Percentiles rank a stretch among this genome's conserved stretches.
Conservation (phyloP, 805 yeast genomes). For the Barnettozyma vustinii region DNA sequence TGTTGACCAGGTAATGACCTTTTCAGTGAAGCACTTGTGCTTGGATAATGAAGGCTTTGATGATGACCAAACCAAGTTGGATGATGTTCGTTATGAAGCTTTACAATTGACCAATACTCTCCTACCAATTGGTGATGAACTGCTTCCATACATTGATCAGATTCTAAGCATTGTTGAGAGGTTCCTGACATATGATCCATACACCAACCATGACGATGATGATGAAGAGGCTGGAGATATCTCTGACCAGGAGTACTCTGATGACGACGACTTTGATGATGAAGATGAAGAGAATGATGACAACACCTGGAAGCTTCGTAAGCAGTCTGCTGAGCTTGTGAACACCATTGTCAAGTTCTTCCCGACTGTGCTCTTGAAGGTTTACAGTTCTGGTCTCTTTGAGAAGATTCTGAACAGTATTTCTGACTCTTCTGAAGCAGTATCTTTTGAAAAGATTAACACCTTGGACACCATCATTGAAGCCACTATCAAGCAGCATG, state of each 20-base stretch:
- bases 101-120: slow-evolving; percentile 36
- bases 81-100: slow-evolving; percentile 48
- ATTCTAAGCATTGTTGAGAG: slow-evolving; percentile 26
- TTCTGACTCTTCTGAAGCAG: slow-evolving; percentile 43
- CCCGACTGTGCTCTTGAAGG: slow-evolving; percentile 31
- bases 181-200: slow-evolving; percentile 44
- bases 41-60: slow-evolving; percentile 27
- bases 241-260: slow-evolving; percentile 42
- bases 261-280: slow-evolving; percentile 34
- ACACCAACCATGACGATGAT: slow-evolving; percentile 30
- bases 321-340: slow-evolving; percentile 42
- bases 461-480: slow-evolving; percentile 38
- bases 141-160: slow-evolving; percentile 24
- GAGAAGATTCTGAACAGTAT: slow-evolving; percentile 30
- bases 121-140: slow-evolving; percentile 33
- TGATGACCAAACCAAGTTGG: slow-evolving; percentile 38
- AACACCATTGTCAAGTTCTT: slow-evolving; percentile 32
- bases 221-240: slow-evolving; percentile 32
- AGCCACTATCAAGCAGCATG: slow-evolving; percentile 18
- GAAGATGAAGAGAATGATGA: slow-evolving; percentile 41
- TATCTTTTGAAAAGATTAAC: slow-evolving; percentile 43
- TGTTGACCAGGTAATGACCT: slow-evolving; percentile 18
- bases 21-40: slow-evolving; percentile 22
- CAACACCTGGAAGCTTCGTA: slow-evolving; percentile 58
- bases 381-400: slow-evolving; percentile 30